Conservation (phyloP, 768 basidiomycete species). For the Boletellus emodensis region DNA sequence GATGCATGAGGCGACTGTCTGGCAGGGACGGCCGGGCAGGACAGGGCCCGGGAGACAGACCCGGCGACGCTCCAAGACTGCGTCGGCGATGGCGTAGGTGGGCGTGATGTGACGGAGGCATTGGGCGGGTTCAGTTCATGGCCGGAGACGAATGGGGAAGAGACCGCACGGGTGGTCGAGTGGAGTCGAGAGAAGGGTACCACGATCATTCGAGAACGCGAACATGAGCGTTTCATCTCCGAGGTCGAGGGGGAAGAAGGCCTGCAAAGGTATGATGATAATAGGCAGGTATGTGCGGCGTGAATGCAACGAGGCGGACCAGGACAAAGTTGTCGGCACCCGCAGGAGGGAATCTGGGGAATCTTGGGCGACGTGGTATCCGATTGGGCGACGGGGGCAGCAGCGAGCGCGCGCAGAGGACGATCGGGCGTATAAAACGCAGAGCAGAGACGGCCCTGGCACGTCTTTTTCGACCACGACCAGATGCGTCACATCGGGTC, state of each 20-base stretch:
- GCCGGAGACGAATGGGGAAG: constrained; percentile 13
- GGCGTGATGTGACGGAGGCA: neutral
- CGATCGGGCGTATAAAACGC: constrained; percentile 31
- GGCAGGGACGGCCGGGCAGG: too few species aligned
- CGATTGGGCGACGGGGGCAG: too few species aligned
- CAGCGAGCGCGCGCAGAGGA: neutral
- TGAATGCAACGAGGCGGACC: constrained; percentile 18
- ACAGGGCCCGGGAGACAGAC: neutral
- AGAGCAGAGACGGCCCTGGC: constrained; percentile 22
- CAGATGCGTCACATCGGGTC: constrained; percentile 35
- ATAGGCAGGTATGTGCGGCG: constrained; percentile 5
- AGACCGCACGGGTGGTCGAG: constrained; percentile 12
- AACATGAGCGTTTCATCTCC: constrained; percentile 36
- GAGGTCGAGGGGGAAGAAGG: constrained; percentile 26
- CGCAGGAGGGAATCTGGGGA: constrained; percentile 3
- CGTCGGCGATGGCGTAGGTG: constrained; percentile 4
- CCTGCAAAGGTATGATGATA: constrained; percentile 18
- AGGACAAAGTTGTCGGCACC: constrained; percentile 19
- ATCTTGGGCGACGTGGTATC: neutral
- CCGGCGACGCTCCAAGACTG: neutral
- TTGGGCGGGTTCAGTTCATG: constrained; percentile 16
- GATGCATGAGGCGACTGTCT: constrained; percentile 26
- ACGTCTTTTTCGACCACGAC: constrained; percentile 30
- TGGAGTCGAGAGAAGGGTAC: constrained; percentile 27
- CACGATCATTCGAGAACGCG: constrained; percentile 21